A percentile compares a stretch with the other conserved stretches of the same genome.
Conservation (phyloP, 1,284 basidiomycete species). For the Sporisorium reilianum region DNA sequence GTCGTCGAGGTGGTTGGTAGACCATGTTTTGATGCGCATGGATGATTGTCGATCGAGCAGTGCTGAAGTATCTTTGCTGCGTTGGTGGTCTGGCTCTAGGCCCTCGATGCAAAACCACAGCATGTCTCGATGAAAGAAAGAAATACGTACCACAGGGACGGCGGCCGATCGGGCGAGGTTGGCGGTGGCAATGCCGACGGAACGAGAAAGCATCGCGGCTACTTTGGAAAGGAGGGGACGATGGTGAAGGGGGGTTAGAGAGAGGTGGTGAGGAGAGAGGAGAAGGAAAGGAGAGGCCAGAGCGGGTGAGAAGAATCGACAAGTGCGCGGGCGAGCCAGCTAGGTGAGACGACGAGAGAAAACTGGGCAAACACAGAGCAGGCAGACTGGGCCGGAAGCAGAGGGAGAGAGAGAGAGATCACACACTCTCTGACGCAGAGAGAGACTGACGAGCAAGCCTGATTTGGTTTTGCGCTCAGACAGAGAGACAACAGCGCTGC, state of each 20-base stretch:
- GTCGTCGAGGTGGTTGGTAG: background rate
- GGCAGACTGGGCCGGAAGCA: too few relatives aligned
- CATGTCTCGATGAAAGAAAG: conserved; percentile 5
- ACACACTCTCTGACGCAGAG: background rate
- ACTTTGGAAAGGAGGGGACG: conserved; percentile 23
- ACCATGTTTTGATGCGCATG: background rate
- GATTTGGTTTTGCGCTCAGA: conserved; percentile 12
- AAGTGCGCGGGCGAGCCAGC: conserved; percentile 19
- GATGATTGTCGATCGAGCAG: background rate
- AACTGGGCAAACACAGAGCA: background rate
- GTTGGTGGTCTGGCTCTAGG: background rate
- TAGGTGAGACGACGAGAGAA: conserved; percentile 10
- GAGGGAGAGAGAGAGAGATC: too few relatives aligned
- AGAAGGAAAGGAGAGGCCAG: conserved; percentile 6
- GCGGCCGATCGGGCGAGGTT: conserved; percentile 66
- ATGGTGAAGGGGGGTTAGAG: conserved; percentile 17
- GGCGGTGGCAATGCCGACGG: conserved; percentile 66
- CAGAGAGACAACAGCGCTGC: background rate
- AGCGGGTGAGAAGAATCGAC: conserved; percentile 30
- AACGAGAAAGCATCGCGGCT: conserved; percentile 66
- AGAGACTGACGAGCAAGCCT: background rate
- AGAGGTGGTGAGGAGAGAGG: conserved; percentile 33
- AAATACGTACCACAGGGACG: conserved; percentile 61
- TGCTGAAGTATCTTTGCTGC: background rate
- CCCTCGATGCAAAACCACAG: conserved; percentile 12